phyloP scores from a whole-genome alignment of 257 asterid species.

The Fraxinus anomala region DNA sequence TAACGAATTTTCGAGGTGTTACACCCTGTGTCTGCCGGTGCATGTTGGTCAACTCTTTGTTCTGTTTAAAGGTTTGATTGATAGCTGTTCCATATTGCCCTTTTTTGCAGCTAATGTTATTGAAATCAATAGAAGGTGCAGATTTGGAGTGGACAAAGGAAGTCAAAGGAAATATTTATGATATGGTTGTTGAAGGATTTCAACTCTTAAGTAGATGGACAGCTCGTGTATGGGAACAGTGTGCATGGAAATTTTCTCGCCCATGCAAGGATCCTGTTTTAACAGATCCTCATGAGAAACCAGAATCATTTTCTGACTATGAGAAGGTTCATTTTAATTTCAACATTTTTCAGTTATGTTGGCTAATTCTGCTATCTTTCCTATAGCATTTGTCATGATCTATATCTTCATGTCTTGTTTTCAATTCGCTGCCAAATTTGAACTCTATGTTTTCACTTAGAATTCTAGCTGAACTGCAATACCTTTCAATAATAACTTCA shows the following conservation, averaged over 20 bases:
- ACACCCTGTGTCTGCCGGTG: no score
- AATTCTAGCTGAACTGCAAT: slow-evolving; percentile 10
- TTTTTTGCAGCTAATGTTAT: slow-evolving; percentile 70
- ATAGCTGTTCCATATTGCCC: slow-evolving; percentile 16
- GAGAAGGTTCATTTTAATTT: slow-evolving; percentile 67
- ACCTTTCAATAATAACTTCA: slow-evolving; percentile 11
- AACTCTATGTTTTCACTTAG: background rate
- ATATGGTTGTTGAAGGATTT: slow-evolving; percentile 97
- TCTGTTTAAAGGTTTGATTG: slow-evolving; percentile 26
- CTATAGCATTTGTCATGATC: slow-evolving; percentile 19
- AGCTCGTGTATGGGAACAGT: slow-evolving; percentile 95
- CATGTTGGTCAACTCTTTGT: background rate
- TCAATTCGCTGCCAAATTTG: slow-evolving; percentile 7
- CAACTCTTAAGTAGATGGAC: slow-evolving; percentile 98
- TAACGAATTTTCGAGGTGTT: no score
- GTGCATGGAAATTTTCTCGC: slow-evolving; percentile 99
- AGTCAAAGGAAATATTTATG: slow-evolving; percentile 91
- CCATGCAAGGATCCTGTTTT: slow-evolving; percentile 89
- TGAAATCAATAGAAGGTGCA: slow-evolving; percentile 78
- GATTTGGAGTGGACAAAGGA: slow-evolving; percentile 96
- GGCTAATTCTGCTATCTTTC: background rate
- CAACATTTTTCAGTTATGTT: background rate
- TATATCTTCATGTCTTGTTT: slow-evolving; percentile 10
- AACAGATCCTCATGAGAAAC: slow-evolving; percentile 53
- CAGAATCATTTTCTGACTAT: slow-evolving; percentile 75